Conservation (phyloP, 768 basidiomycete species). For the Mycena olivaceomarginata region DNA sequence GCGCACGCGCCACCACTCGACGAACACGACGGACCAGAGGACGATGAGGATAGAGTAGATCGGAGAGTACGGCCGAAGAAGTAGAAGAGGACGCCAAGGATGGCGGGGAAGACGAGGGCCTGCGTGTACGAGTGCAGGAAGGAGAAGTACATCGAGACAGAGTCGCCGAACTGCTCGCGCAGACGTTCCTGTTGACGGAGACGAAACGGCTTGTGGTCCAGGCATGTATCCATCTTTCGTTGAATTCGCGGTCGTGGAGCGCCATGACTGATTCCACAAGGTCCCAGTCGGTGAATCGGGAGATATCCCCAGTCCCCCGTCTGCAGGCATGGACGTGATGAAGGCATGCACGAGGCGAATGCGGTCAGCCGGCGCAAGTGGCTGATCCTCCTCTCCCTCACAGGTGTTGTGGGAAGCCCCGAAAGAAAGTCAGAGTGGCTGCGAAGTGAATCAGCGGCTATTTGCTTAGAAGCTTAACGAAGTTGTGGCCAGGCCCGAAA, state of each 20-base stretch:
- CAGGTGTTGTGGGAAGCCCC: conserved; percentile 76
- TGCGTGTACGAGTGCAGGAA: conserved; percentile 92
- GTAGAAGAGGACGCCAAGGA: conserved; percentile 81
- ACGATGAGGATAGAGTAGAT: conserved; percentile 84
- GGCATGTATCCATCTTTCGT: conserved; percentile 84
- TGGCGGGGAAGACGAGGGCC: conserved; percentile 85
- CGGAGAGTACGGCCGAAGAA: conserved; percentile 86
- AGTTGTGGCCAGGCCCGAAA: not conserved
- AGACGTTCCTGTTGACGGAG: conserved; percentile 81
- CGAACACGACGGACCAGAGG: conserved; percentile 91
- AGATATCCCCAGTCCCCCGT: conserved; percentile 91
- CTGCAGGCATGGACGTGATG: conserved; percentile 80
- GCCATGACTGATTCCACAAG: conserved; percentile 89
- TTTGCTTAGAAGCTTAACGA: not conserved
- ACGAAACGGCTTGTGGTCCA: conserved; percentile 84
- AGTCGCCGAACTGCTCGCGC: conserved; percentile 89
- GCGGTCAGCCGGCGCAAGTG: conserved; percentile 84
- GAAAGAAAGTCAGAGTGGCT: conserved; percentile 88
- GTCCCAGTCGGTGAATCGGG: conserved; percentile 84
- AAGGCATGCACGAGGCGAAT: conserved; percentile 86
- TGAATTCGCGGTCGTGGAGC: conserved; percentile 90
- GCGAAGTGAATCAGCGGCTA: conserved; percentile 12
- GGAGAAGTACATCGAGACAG: conserved; percentile 91
- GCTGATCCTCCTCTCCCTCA: conserved; percentile 65
- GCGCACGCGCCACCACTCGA: conserved; percentile 95